These are phyloP conservation scores for Fraxinus baroniana DNA, from an alignment of 305 asterid species.

Conservation along the genomic window DNA sequence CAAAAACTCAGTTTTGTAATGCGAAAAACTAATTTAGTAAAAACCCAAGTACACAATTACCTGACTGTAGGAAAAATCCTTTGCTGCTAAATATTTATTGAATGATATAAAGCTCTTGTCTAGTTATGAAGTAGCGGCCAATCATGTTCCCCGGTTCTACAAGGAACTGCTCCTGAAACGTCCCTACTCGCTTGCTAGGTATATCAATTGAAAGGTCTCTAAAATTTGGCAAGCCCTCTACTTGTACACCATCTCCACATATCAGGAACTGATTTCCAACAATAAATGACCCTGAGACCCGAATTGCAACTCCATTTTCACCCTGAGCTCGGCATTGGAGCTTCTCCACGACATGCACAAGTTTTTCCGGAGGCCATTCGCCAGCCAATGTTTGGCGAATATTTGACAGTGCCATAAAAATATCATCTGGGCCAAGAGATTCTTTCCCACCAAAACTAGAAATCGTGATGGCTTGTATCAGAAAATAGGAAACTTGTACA, in stretches of 20 bases:
- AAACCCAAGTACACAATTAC: slow-evolving; percentile 12
- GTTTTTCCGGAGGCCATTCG: slow-evolving; percentile 91
- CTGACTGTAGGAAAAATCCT: slow-evolving; percentile 16
- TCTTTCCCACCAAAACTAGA: slow-evolving; percentile 80
- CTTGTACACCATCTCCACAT: slow-evolving; percentile 93
- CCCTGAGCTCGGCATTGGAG: slow-evolving; percentile 84
- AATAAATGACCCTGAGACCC: slow-evolving; percentile 81
- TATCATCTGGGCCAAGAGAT: slow-evolving; percentile 52
- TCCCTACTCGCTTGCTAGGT: slow-evolving; percentile 78
- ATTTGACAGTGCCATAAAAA: slow-evolving; percentile 52
- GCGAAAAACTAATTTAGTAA: neutral
- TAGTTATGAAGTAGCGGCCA: slow-evolving; percentile 69
- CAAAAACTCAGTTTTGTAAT: slow-evolving; percentile 2
- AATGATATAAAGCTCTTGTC: slow-evolving; percentile 81
- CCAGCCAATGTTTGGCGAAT: slow-evolving; percentile 82
- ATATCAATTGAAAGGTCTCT: slow-evolving; percentile 73
- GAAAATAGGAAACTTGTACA: slow-evolving; percentile 21
- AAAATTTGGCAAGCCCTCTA: slow-evolving; percentile 78
- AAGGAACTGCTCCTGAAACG: slow-evolving; percentile 80
- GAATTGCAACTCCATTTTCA: slow-evolving; percentile 69
- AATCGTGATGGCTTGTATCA: slow-evolving; percentile 19
- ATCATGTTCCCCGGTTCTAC: slow-evolving; percentile 48
- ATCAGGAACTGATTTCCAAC: slow-evolving; percentile 90
- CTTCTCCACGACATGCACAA: slow-evolving; percentile 92
- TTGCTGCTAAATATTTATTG: slow-evolving; percentile 31